phyloP scores from a whole-genome alignment of 163 green algal genomes.

The Chlorella variabilis region DNA sequence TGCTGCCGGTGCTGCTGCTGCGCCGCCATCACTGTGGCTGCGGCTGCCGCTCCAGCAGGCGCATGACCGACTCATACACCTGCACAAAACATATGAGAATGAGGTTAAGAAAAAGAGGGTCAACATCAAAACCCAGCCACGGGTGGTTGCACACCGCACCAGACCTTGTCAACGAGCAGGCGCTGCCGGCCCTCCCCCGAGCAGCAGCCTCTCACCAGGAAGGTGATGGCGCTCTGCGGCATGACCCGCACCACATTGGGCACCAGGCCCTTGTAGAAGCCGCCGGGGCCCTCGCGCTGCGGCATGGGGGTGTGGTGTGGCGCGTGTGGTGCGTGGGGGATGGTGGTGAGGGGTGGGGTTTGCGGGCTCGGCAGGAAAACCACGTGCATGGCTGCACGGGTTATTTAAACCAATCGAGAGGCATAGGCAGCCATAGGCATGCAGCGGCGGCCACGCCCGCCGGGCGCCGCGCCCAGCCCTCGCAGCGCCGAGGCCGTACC shows the following conservation, averaged over 20 bases:
- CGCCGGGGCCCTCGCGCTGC: slow-evolving; percentile 76
- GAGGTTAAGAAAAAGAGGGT: no score
- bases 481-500: neutral
- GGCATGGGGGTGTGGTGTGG: slow-evolving; percentile 56
- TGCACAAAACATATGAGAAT: no score
- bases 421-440: no score
- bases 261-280: slow-evolving; percentile 91
- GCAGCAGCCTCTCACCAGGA: no score
- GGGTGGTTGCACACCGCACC: no score
- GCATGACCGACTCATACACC: slow-evolving; percentile 92
- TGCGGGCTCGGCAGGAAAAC: no score
- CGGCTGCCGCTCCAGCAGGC: slow-evolving; percentile 15
- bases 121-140: no score
- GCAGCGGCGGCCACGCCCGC: neutral
- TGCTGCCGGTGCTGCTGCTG: neutral
- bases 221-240: slow-evolving; percentile 91
- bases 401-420: no score
- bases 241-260: slow-evolving; percentile 93
- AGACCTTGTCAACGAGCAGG: no score
- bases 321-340: neutral
- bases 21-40: neutral
- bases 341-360: no score
- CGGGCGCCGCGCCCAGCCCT: neutral
- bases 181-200: no score
- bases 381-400: no score